Percentiles rank a stretch among this genome's conserved stretches.
Conservation (phyloP, 768 basidiomycete species). For the Suillus decipiens region DNA sequence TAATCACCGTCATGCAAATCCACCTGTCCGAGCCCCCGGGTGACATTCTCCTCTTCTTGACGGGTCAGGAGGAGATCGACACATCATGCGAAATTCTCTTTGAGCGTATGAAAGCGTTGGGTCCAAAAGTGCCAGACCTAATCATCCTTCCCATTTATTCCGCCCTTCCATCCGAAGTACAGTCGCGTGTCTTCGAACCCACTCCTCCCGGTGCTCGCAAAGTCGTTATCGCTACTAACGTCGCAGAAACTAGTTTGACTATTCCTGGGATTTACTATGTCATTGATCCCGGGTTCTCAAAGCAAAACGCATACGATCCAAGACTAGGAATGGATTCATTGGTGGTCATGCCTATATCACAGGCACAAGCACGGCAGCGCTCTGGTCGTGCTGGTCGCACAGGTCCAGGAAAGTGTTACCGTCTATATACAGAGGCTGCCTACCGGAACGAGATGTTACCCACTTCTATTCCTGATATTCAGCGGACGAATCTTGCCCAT, state of each 20-base stretch:
- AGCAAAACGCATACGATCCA: slow-evolving; percentile 98
- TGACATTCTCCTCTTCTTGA: slow-evolving; percentile 94
- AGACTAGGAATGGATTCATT: slow-evolving; percentile 98
- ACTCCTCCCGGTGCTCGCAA: slow-evolving; percentile 98
- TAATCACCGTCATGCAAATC: slow-evolving; percentile 99
- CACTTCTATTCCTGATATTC: slow-evolving; percentile 96
- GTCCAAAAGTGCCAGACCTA: slow-evolving; percentile 97
- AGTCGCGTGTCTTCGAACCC: slow-evolving; percentile 96
- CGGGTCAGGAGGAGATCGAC: slow-evolving; percentile 98
- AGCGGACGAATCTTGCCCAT: slow-evolving; percentile 87
- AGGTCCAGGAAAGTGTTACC: slow-evolving; percentile 97
- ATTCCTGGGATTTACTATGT: slow-evolving; percentile 99
- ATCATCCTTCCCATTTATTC: slow-evolving; percentile 98
- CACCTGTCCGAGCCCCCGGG: slow-evolving; percentile 98
- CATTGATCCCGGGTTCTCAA: slow-evolving; percentile 97
- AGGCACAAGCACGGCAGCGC: slow-evolving; percentile 95
- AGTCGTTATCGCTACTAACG: slow-evolving; percentile 99
- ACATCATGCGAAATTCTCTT: slow-evolving; percentile 96
- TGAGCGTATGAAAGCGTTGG: slow-evolving; percentile 98
- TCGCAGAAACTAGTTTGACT: slow-evolving; percentile 97
- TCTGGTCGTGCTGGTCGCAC: slow-evolving; percentile 97
- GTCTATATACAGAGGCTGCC: slow-evolving; percentile 96
- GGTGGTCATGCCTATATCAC: slow-evolving; percentile 98
- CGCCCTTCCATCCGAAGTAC: slow-evolving; percentile 95
- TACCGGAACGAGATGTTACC: slow-evolving; percentile 99